Base-by-base conservation (phyloP, 805 yeast genomes). In the Myxozyma neglecta region DNA sequence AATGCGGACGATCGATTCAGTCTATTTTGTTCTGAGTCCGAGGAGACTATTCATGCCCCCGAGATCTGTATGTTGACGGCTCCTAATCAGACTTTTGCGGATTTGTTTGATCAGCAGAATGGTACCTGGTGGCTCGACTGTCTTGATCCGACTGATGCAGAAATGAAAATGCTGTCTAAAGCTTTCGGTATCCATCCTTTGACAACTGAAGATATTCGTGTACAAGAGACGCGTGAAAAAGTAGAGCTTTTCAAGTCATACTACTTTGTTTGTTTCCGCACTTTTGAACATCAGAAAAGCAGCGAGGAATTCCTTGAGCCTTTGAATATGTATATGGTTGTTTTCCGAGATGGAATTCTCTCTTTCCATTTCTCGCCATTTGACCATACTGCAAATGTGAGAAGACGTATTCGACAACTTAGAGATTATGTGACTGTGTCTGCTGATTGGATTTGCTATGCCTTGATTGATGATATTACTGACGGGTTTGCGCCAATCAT, bases 41-140 rank as follows among this genome's bases (percentile, higher is more conserved):
- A 90, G 60, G 96, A 88, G 70, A 93, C 97, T 0, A 80, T 90
- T 34, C 97, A 92, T 75, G 88, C 97, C 1, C 86, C 96, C 2
- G 97, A 90, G 71, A 81, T 93, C 44, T 87, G 94, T 1, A 76
- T 93, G 58, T 83, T 89, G 2, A 74, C 73, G 9, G 77, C 76
- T n/a, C 84, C 85, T 1, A 88, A 85, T 1, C 83, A 84, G 67
- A 78, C 87, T 1, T 84, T 89, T 69, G 80, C 85, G 60, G 83
- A 85, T n/a, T 74, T 91, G 49, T 90, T 92, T 72, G 81, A 83
- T 58, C 81, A 83, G 50, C 86, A 86, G 18, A 85, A 86, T 60
- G 87, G 91, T 1, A 85, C 91, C 6, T 92, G 98, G 98, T 93
- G 97, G 97, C 78, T 94, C 48, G 97, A 94, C 74, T 91, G 97